A percentile compares a stretch with the other conserved stretches of the same genome.
Evolutionary conservation across 441 rosid species (phyloP).

Genomic region (Heliophila coronopifolia): DNA sequence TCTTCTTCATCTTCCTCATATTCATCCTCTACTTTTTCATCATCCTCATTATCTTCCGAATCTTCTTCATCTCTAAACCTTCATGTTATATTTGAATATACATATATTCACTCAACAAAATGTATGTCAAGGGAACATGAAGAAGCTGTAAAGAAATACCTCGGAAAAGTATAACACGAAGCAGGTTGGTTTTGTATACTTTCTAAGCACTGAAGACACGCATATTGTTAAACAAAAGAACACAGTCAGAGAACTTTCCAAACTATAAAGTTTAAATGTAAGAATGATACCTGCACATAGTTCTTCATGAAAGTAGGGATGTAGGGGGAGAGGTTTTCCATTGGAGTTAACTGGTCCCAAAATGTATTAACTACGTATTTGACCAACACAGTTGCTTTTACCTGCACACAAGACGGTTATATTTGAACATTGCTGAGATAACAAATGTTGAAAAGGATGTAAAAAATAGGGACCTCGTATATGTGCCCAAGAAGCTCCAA

Average conservation of each 20-base stretch:
- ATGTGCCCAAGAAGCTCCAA: conserved; percentile 82
- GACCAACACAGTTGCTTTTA: conserved; percentile 49
- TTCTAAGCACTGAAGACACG: conserved; percentile 57
- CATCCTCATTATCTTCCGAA: no score
- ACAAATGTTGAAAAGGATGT: conserved; percentile 5
- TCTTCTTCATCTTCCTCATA: no score
- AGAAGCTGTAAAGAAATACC: conserved; percentile 37
- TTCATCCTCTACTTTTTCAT: no score
- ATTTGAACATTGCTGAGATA: conserved; percentile 11
- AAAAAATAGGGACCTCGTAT: conserved; percentile 50
- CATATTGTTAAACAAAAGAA: conserved; percentile 1
- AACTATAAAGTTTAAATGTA: neutral
- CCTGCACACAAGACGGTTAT: conserved; percentile 41
- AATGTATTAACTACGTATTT: conserved; percentile 68
- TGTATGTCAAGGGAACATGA: no score
- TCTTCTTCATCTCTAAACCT: no score
- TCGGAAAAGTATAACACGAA: no score
- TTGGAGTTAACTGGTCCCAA: conserved; percentile 70
- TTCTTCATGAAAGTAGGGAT: conserved; percentile 51
- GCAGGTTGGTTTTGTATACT: no score
- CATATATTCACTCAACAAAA: no score
- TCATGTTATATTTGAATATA: no score
- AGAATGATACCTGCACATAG: conserved; percentile 67
- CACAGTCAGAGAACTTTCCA: neutral
- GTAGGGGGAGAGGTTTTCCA: conserved; percentile 53